Base-by-base conservation (phyloP, 2,329 filamentous ascomycete species). In the Immersiporthe knoxdaviesiana region DNA sequence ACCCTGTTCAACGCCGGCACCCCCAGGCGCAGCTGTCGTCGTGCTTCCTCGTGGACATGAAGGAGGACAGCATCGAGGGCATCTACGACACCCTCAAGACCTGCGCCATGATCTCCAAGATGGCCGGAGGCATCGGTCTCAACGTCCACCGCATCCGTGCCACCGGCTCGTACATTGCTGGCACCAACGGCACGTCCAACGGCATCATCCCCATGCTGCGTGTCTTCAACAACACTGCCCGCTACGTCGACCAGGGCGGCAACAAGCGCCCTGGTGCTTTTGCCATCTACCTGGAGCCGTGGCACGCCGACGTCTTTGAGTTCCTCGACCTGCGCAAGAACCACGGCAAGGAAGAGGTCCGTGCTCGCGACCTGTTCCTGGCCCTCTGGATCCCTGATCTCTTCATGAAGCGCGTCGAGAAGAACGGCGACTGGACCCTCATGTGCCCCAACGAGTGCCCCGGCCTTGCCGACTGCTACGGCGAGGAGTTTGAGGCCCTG, bases 101-200 rank as follows among this genome's bases (percentile, higher is more conserved):
- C 1, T 99, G 96, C 83, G 96, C 96, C 74, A 95, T 99, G 93
- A 99, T 99, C 82, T 99, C 96, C 78, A 99, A 99, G 89, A 98
- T 96, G 83, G 96, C 96, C 75, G 96, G 96, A 80, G 96, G 96
- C 80, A 98, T 99, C 79, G 96, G 96, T 76, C 87, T 99, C 73
- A 98, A 99, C 78, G 91, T 95, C 65, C 96, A 99, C 84, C 91
- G 94, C 77, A 99, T 99, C 77, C 94, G 96, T 81, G 93, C 96
- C 72, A 99, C 96, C 67, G 95, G 96, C 72, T 97, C 96, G 37
- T 99, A 99, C 83, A 99, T 99, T 81, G 93, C 92, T 72, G 96
- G 96, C 77, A 99, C 96, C 76, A 99, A 99, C 78, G 96, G 96
- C 75, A 97, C 95, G 69, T 99, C 96, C 68, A 99, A 99, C 78